phyloP scores from a whole-genome alignment of 1,284 basidiomycete species.

The Cutaneotrichosporon sp. region DNA sequence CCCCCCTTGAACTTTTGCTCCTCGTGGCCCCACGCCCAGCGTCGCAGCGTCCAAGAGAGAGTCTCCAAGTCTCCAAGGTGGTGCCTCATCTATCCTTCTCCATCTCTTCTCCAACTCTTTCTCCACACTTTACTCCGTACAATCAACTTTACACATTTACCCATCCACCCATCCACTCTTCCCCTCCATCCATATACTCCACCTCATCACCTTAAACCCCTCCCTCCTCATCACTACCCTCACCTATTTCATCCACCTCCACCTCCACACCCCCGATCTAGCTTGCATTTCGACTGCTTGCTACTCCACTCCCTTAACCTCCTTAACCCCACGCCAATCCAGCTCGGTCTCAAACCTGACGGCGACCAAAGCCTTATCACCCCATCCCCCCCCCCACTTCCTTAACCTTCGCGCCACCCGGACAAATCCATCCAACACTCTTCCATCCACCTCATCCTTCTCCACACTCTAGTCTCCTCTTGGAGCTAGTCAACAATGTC shows the following conservation, averaged over 20 bases:
- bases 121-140: background rate
- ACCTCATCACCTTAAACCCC: background rate
- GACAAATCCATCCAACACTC: background rate
- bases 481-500: background rate
- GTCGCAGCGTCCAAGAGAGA: no score
- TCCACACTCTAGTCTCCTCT: background rate
- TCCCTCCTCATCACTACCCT: background rate
- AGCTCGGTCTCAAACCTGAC: no score
- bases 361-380: background rate
- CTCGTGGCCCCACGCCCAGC: no score
- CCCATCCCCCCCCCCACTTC: background rate
- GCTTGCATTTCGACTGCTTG: no score
- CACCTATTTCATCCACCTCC: background rate
- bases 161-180: background rate
- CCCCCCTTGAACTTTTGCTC: no score
- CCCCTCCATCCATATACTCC: background rate
- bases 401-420: background rate
- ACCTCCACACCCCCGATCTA: background rate
- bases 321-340: no score
- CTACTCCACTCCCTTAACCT: no score
- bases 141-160: background rate
- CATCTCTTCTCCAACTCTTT: background rate
- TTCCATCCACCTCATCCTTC: background rate
- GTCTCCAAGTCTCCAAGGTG: no score
- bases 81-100: background rate